A percentile compares a stretch with the other conserved stretches of the same genome.
These are phyloP conservation scores for Phalaenopsis equestris DNA, from an alignment of 106 monocot species.

Conservation along the genomic window DNA sequence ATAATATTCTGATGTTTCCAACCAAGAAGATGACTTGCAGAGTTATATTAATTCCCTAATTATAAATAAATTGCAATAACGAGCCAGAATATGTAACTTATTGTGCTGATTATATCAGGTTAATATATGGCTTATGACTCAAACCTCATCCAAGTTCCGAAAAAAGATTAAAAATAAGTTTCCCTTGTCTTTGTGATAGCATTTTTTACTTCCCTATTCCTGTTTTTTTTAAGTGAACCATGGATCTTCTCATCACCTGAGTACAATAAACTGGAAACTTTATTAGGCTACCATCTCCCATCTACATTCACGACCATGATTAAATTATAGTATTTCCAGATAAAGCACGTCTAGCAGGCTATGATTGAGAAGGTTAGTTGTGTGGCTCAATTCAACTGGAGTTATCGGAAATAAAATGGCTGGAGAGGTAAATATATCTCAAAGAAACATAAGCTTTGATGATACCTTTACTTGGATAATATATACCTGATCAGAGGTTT, in stretches of 20 bases:
- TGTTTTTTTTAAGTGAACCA: too few relatives aligned
- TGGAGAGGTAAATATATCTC: neutral
- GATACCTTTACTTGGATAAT: neutral
- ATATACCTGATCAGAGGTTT: constrained; percentile 26
- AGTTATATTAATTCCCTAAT: neutral
- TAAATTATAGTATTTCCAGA: neutral
- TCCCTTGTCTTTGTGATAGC: too few relatives aligned
- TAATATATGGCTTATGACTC: too few relatives aligned
- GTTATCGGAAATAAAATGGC: neutral
- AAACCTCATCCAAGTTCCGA: too few relatives aligned
- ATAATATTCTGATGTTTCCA: neutral
- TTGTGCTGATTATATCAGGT: neutral
- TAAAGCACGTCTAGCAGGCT: neutral
- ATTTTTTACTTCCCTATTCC: too few relatives aligned
- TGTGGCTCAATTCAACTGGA: neutral
- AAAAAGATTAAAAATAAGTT: too few relatives aligned
- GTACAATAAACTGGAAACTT: too few relatives aligned
- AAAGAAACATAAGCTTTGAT: neutral
- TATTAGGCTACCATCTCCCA: too few relatives aligned
- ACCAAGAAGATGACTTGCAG: neutral
- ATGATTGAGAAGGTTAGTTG: neutral
- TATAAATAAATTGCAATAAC: neutral
- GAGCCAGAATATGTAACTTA: neutral
- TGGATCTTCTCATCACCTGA: too few relatives aligned
- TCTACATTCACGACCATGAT: neutral